phyloP scores from a whole-genome alignment of 805 yeast species.

The Yamadazyma sp. region DNA sequence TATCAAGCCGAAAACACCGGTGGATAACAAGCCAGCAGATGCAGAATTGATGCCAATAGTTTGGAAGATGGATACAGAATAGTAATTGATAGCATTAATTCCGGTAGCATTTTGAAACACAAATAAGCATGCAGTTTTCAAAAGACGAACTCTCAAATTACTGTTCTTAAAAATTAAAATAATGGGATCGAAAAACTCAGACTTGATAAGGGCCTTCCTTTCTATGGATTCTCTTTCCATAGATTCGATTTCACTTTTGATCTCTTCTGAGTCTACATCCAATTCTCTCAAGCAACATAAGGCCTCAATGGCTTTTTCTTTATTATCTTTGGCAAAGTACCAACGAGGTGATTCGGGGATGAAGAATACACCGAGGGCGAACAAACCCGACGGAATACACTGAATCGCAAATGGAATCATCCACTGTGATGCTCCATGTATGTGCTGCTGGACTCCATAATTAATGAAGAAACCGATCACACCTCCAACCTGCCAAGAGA shows the following conservation, averaged over 20 bases:
- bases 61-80: conserved; percentile 52
- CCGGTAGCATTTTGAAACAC: conserved; percentile 49
- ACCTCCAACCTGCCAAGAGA: conserved; percentile 51
- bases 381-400: conserved; percentile 44
- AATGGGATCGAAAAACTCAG: conserved; percentile 42
- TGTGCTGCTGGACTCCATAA: conserved; percentile 41
- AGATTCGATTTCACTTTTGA: conserved; percentile 37
- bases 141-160: conserved; percentile 33
- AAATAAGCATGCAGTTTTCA: conserved; percentile 38
- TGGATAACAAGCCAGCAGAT: conserved; percentile 47
- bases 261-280: conserved; percentile 37
- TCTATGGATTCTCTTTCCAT: conserved; percentile 25
- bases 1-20: conserved; percentile 53
- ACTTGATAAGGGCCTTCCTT: conserved; percentile 30
- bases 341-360: conserved; percentile 50
- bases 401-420: conserved; percentile 48
- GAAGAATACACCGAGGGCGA: conserved; percentile 37
- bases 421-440: conserved; percentile 45
- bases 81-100: conserved; percentile 51
- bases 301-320: conserved; percentile 32
- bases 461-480: conserved; percentile 51
- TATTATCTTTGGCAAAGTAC: conserved; percentile 35
- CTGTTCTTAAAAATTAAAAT: conserved; percentile 29
- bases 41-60: conserved; percentile 49
- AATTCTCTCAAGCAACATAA: conserved; percentile 40